Evolutionary conservation across 768 basidiomycete species (phyloP), one percentile per base, ranked within the genome.

Genomic region (Termitomyces sp.): DNA sequence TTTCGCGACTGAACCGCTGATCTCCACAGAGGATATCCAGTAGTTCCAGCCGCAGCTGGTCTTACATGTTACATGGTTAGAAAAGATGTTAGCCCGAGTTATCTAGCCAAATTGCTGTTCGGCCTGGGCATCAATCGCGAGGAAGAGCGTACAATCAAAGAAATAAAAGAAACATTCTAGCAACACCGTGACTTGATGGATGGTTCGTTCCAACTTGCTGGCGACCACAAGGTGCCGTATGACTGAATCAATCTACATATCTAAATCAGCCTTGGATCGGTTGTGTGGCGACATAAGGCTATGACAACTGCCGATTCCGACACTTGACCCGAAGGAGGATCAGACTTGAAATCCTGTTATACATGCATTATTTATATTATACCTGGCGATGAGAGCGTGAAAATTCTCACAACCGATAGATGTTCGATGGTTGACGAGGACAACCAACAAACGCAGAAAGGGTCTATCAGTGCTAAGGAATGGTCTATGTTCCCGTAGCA

Each of bases 401-500:
- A 51, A n/a, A 37, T 34, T 36, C 34, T 25, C 38, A 17, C 53
- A 31, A 8, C 38, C 42, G 57, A 56, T 64, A 47, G 42, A 14
- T 49, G 25, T 53, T 42, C 36, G 29, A 59, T 46, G 50, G 32
- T 51, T 17, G 32, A 11, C 7, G 50, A 36, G 31, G 58, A 62
- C 64, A 53, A 63, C 61, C 48, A 62, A 62, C 60, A 64, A 42
- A 49, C 55, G 54, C 32, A 4, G 32, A 55, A 48, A 32, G 47
- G 52, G 25, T n/a, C 15, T 45, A 48, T 51, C 48, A 56, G 25
- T 15, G 15, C 34, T 37, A 9, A 42, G 10, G 10, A 56, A 64
- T 42, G 53, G 25, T 48, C 34, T 20, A 37, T 45, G 65, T 68
- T 64, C 52, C 67, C 69, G 63, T 70, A 68, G 68, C 66, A 60